Evolutionary conservation across 2,329 filamentous ascomycete species (phyloP), one percentile per base, ranked within the genome.

Genomic region (Colletotrichum viniferum): DNA sequence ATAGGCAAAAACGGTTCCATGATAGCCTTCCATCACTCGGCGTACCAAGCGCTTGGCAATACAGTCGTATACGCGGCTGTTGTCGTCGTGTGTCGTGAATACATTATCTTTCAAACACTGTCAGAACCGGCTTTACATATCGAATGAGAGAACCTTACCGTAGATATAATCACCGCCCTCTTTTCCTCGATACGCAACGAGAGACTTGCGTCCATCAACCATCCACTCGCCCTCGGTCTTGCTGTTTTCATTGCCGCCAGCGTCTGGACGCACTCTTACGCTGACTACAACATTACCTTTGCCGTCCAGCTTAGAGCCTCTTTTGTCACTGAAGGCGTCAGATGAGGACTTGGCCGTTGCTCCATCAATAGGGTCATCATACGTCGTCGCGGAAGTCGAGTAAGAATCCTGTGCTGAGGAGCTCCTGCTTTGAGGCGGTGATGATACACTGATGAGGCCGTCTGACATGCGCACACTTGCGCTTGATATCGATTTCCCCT

Each of bases 11-110:
- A 99, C 97, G 1, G 97, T 99, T 74, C 96, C 97, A 81, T 98
- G 96, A 83, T 98, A 99, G 56, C 97, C 97, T 87, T 99, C 97
- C 97, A 99, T 99, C 65, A 99, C 97, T 80, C 97, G 91, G 79
- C 97, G 94, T 62, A 99, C 97, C 67, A 99, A 89, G 77, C 97
- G 94, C 86, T 98, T 98, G 58, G 97, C 97, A 61, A 92, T 95
- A 77, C 96, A 93, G 85, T 99, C 97, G 83, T 99, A 99, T 12
- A 99, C 97, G 82, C 94, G 94, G 69, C 95, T 92, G 83, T 99
- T 99, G 83, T 98, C 95, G 82, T 99, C 96, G 82, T 97, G 92
- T 21, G 96, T 94, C 66, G 95, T 92, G 85, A 99, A 99, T 77
- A 98, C 97, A 86, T 98, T 98, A 87, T 99, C 97, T 98, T 80